A percentile compares a stretch with the other conserved stretches of the same genome.
Conservation (phyloP, 805 yeast genomes). For the Wickerhamomyces subpelliculosus region DNA sequence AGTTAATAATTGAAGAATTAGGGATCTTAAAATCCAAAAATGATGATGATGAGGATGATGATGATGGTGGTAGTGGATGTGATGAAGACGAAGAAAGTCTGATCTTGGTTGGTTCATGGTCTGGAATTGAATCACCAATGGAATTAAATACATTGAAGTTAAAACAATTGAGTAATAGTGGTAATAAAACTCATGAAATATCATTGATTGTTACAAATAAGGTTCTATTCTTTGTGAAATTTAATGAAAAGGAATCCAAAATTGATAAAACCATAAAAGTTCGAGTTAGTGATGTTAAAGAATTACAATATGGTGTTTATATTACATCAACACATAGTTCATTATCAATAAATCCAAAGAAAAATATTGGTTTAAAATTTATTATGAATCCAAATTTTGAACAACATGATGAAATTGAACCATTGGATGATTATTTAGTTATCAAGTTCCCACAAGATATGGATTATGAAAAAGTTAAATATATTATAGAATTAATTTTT, state of each 20-base stretch:
- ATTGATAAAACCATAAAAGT: conserved; percentile 12
- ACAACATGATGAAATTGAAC: background rate
- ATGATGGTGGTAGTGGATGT: conserved; percentile 5
- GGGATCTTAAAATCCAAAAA: background rate
- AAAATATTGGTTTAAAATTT: conserved; percentile 26
- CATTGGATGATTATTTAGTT: conserved; percentile 6
- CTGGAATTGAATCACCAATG: conserved; percentile 18
- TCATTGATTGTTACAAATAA: conserved; percentile 18
- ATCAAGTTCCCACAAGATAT: conserved; percentile 19
- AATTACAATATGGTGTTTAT: conserved; percentile 25
- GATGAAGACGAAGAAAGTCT: conserved; percentile 6
- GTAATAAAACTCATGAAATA: conserved; percentile 3
- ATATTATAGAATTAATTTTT: conserved; percentile 16
- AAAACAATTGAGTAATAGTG: too few species aligned
- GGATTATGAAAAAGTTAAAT: conserved; percentile 18
- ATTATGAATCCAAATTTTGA: conserved; percentile 3
- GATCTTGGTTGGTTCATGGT: conserved; percentile 22
- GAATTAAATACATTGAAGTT: conserved; percentile 13
- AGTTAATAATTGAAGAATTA: conserved; percentile 9
- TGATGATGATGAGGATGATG: background rate
- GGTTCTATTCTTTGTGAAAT: conserved; percentile 14
- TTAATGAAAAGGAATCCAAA: conserved; percentile 12
- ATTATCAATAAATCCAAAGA: conserved; percentile 21
- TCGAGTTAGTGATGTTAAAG: conserved; percentile 12
- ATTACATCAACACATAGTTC: conserved; percentile 15